Evolutionary conservation across 805 yeast species (phyloP).

Genomic region (Yamadazyma akitaensis): DNA sequence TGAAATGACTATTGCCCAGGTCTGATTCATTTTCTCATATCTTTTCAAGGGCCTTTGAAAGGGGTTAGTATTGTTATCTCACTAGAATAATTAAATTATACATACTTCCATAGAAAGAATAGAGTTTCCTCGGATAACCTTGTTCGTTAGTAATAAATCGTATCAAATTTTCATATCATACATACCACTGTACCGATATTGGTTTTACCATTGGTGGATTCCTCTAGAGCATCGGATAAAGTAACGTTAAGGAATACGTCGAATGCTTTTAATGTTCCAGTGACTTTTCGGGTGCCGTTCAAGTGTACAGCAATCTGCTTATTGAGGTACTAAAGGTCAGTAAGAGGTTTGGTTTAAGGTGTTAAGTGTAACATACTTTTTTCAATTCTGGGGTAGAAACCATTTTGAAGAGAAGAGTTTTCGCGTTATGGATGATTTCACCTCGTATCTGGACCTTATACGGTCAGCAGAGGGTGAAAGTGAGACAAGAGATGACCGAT

Average conservation of each 20-base stretch:
- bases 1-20: not conserved
- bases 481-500: not conserved
- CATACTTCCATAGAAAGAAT: conserved; percentile 68
- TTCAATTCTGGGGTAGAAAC: conserved; percentile 63
- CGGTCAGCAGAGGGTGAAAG: conserved; percentile 17
- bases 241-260: conserved; percentile 78
- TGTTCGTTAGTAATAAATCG: conserved; percentile 14
- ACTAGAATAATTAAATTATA: conserved; percentile 7
- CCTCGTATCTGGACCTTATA: conserved; percentile 25
- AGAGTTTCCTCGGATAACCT: conserved; percentile 72
- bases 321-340: conserved; percentile 60
- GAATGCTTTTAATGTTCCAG: conserved; percentile 83
- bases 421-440: conserved; percentile 20
- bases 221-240: conserved; percentile 68
- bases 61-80: conserved; percentile 21
- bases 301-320: conserved; percentile 70
- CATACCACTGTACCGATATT: conserved; percentile 63
- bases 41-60: conserved; percentile 30
- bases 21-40: not conserved
- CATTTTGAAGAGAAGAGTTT: conserved; percentile 23
- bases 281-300: conserved; percentile 73
- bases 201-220: conserved; percentile 47
- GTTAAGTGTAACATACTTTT: conserved; percentile 35
- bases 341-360: conserved; percentile 1
- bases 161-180: conserved; percentile 7